Conservation (phyloP, 345 rosid genomes). For the Acer negundo region DNA sequence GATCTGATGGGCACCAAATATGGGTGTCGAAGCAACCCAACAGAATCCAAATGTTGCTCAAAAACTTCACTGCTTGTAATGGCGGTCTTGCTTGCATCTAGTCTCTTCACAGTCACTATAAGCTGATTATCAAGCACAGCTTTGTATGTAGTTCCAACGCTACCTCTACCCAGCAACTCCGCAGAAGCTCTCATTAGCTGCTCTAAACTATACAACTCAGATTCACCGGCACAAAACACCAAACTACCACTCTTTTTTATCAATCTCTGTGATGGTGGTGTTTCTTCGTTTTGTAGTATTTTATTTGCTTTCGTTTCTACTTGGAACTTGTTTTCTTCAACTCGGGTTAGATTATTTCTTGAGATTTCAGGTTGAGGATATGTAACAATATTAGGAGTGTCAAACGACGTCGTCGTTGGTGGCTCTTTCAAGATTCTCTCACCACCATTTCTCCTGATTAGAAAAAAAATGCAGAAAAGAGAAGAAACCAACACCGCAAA, state of each 20-base stretch:
- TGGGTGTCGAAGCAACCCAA: constrained; percentile 66
- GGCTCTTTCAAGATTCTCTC: constrained; percentile 16
- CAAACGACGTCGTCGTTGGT: constrained; percentile 2
- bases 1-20: constrained; percentile 78
- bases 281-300: constrained; percentile 29
- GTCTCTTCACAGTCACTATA: constrained; percentile 80
- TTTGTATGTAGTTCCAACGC: constrained; percentile 80
- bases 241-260: constrained; percentile 55
- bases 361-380: neutral
- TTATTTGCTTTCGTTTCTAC: constrained; percentile 24
- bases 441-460: constrained; percentile 37
- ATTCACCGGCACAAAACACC: constrained; percentile 54
- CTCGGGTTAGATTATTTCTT: neutral
- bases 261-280: constrained; percentile 14
- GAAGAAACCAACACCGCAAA: constrained; percentile 45
- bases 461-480: constrained; percentile 41
- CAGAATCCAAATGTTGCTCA: constrained; percentile 73
- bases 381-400: neutral
- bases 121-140: constrained; percentile 76
- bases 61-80: constrained; percentile 63
- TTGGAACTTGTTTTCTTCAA: constrained; percentile 14
- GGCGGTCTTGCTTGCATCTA: constrained; percentile 74
- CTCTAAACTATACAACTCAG: constrained; percentile 60
- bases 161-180: constrained; percentile 89
- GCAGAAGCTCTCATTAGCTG: constrained; percentile 95